A percentile compares a stretch with the other conserved stretches of the same genome.
Conservation (phyloP, 2,329 filamentous ascomycete genomes). For the Pseudogymnoascus pannorum region DNA sequence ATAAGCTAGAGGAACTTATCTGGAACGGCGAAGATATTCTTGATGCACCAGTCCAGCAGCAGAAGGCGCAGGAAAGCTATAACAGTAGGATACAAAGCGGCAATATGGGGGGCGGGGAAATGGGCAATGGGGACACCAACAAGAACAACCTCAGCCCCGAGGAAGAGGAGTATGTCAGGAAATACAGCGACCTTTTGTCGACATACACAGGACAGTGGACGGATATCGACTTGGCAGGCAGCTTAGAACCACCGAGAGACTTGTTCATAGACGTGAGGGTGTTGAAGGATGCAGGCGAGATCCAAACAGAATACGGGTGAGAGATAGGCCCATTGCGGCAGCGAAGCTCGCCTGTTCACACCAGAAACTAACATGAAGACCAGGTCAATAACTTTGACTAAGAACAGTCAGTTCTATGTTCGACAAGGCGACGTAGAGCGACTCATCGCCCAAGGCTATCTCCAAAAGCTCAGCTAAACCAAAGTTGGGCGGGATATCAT, state of each 20-base stretch:
- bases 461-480: constrained; percentile 76
- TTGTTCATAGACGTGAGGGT: constrained; percentile 96
- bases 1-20: constrained; percentile 88
- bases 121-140: constrained; percentile 40
- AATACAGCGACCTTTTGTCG: constrained; percentile 87
- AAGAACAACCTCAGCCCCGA: constrained; percentile 84
- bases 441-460: constrained; percentile 86
- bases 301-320: constrained; percentile 97
- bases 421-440: constrained; percentile 92
- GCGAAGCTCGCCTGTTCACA: not conserved
- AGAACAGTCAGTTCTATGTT: constrained; percentile 97
- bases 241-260: constrained; percentile 86
- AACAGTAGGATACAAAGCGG: constrained; percentile 25
- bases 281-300: constrained; percentile 93
- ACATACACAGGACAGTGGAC: constrained; percentile 98
- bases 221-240: constrained; percentile 91
- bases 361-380: constrained; percentile 18
- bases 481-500: not conserved
- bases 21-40: constrained; percentile 84
- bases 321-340: constrained; percentile 28
- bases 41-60: constrained; percentile 55
- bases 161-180: constrained; percentile 90
- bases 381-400: constrained; percentile 90
- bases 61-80: constrained; percentile 32
- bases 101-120: constrained; percentile 27